A percentile compares a stretch with the other conserved stretches of the same genome.
Conservation (phyloP, 2,329 filamentous ascomycete genomes). For the Penicillium sp. region DNA sequence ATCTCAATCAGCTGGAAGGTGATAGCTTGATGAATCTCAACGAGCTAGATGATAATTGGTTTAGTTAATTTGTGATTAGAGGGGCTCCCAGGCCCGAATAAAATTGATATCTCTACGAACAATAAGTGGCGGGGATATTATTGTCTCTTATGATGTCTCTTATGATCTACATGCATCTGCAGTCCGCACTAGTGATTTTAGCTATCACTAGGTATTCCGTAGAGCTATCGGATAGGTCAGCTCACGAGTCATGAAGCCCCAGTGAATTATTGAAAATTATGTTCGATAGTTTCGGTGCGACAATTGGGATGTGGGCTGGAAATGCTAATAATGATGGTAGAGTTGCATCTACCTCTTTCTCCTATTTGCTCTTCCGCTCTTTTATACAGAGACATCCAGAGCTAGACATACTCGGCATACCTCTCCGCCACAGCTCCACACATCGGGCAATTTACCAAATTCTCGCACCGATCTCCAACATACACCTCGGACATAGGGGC, state of each 20-base stretch:
- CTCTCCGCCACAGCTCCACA: background rate
- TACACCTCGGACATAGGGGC: background rate
- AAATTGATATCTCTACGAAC: background rate
- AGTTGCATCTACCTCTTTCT: background rate
- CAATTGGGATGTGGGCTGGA: background rate
- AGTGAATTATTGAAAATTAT: background rate
- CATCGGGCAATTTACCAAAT: background rate
- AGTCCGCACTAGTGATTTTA: constrained; percentile 11
- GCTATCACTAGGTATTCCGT: background rate
- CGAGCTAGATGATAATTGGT: constrained; percentile 45
- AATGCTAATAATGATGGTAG: background rate
- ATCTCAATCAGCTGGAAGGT: constrained; percentile 37
- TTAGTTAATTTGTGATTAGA: constrained; percentile 23
- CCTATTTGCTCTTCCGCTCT: background rate
- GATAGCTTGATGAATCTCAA: constrained; percentile 38
- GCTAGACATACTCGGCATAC: background rate
- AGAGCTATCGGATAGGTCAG: background rate
- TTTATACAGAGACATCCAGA: background rate
- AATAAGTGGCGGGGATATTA: constrained; percentile 1
- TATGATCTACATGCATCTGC: constrained; percentile 13
- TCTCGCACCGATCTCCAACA: background rate
- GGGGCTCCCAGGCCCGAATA: background rate
- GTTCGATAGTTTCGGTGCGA: background rate
- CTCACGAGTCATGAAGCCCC: background rate
- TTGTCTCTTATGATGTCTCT: constrained; percentile 7